Percentiles rank a stretch among this genome's conserved stretches.
These are phyloP conservation scores for Didymella pomorum DNA, from an alignment of 2,329 filamentous ascomycete species.

Conservation along the genomic window DNA sequence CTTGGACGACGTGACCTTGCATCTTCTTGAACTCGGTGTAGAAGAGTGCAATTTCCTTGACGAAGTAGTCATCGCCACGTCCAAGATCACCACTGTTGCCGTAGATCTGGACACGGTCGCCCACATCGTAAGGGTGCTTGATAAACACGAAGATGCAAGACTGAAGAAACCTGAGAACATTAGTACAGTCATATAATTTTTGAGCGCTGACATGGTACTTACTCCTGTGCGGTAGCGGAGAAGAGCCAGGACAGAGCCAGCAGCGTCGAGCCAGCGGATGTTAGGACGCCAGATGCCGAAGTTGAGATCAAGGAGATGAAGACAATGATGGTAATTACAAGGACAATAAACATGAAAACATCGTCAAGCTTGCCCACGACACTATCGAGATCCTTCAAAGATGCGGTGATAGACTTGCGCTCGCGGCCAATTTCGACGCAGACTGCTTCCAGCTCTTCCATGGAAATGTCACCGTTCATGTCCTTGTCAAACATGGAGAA, in stretches of 20 bases:
- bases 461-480: slow-evolving; percentile 93
- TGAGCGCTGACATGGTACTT: not conserved
- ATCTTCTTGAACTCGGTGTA: slow-evolving; percentile 99
- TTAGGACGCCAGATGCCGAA: slow-evolving; percentile 89
- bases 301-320: slow-evolving; percentile 90
- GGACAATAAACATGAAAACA: slow-evolving; percentile 86
- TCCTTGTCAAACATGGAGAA: slow-evolving; percentile 96
- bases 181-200: not conserved
- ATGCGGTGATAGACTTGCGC: slow-evolving; percentile 93
- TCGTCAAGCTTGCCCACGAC: slow-evolving; percentile 90
- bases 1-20: slow-evolving; percentile 95
- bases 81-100: slow-evolving; percentile 83
- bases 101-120: slow-evolving; percentile 90
- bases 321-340: slow-evolving; percentile 81
- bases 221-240: slow-evolving; percentile 87
- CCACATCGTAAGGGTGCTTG: slow-evolving; percentile 97
- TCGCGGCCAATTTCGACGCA: slow-evolving; percentile 95
- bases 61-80: slow-evolving; percentile 91
- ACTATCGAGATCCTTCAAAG: slow-evolving; percentile 91
- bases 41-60: slow-evolving; percentile 89
- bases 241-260: slow-evolving; percentile 92
- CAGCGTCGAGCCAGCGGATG: slow-evolving; percentile 85
- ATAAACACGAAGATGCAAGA: slow-evolving; percentile 95
- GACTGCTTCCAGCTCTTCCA: slow-evolving; percentile 91
- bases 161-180: slow-evolving; percentile 70